Base-by-base conservation (phyloP, 139 green algal genomes). In the Diplosphaera chodatii region DNA sequence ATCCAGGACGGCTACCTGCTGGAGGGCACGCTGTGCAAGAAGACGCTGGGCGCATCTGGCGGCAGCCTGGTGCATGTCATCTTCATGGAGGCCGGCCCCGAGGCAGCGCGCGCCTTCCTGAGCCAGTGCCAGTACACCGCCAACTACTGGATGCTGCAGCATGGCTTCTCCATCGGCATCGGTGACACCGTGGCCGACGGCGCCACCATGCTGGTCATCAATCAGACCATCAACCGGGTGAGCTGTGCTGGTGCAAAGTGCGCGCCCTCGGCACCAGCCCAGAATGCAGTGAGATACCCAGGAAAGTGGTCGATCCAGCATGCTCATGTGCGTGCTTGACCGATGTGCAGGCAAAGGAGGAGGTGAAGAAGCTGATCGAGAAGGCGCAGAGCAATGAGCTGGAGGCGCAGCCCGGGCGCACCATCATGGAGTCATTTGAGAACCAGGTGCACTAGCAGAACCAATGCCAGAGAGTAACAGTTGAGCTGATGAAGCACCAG, bases 91-190 rank as follows among this genome's bases (percentile, higher is more conserved):
- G 83, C 92, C 59, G 95, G 95, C 4, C 88, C 92, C 13, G 89
- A 95, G 64, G 83, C 83, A n/a, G 86, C 91, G n/a, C 81, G 93
- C 55, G 75, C 81, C 10, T 90, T 96, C 73, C 75, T 96, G n/a
- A 82, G 69, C 13, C 88, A 95, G 56, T 78, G 72, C 22, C 95
- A 99, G 87, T 91, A 85, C 76, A 86, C 91, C 0, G 84, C 96
- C 71, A 98, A 98, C 84, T 82, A 97, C 81, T 99, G 95, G 95
- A 87, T 99, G 71, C 82, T 99, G 74, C 86, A 90, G 80, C 85
- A 91, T 66, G 89, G 95, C 77, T 97, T 99, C 89, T 91, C 76
- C 76, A 97, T 98, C 66, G 95, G 95, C 34, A 98, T 99, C 75
- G 94, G 89, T 5, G 95, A 99, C 83, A 96, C 93, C 2, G 94